phyloP scores from a whole-genome alignment of 2,329 filamentous ascomycete species.

The Diaporthe helianthi region DNA sequence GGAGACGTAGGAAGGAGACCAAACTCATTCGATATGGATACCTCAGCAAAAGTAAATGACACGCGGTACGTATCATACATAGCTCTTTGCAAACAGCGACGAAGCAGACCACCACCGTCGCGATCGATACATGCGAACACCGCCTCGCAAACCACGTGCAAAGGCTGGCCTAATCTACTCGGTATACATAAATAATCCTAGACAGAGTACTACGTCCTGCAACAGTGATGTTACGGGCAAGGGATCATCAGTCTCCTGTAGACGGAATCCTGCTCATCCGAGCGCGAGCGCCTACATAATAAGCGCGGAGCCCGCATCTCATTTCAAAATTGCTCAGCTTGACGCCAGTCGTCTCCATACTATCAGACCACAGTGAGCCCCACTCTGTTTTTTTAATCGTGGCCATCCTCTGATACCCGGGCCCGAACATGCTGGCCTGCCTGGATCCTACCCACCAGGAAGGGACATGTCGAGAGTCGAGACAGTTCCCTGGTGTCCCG shows the following conservation, averaged over 20 bases:
- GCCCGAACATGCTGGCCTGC: neutral
- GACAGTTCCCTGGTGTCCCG: neutral
- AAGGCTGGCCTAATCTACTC: neutral
- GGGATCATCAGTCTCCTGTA: neutral
- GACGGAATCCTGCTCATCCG: neutral
- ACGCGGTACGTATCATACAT: neutral
- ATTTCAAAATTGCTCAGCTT: neutral
- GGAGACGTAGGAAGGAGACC: no score
- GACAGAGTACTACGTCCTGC: neutral
- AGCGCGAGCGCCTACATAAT: neutral
- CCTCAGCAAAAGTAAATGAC: no score
- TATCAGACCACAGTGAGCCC: neutral
- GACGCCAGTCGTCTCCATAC: neutral
- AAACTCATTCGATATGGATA: neutral
- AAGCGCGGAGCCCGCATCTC: neutral
- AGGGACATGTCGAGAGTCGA: neutral
- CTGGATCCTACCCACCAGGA: neutral
- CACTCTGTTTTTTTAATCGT: neutral
- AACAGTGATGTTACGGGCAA: neutral
- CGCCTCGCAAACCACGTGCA: no score
- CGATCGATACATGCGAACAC: neutral
- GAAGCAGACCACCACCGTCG: neutral
- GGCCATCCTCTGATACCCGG: neutral
- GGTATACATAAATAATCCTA: no score
- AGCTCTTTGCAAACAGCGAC: neutral